Percentiles rank a stretch among this genome's conserved stretches.
Conservation (phyloP, 2,329 filamentous ascomycete genomes). For the Sporothrix luriei region DNA sequence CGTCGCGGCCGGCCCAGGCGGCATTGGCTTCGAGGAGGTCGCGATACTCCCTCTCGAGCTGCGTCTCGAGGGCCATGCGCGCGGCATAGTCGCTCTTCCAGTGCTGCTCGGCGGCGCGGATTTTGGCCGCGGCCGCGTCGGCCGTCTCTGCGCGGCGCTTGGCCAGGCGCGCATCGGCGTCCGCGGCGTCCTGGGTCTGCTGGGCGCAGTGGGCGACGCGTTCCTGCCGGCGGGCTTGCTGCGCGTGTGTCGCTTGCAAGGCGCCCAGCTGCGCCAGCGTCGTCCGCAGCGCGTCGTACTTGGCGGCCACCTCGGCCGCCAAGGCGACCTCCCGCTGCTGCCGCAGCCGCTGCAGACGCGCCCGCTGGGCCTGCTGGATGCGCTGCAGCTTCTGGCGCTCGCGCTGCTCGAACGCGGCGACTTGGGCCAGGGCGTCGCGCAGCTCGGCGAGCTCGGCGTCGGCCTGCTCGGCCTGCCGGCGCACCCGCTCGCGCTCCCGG, state of each 20-base stretch:
- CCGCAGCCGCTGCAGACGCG: conserved; percentile 46
- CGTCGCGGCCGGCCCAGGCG: conserved; percentile 44
- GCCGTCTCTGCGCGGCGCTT: conserved; percentile 44
- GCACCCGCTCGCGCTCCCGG: conserved; percentile 33
- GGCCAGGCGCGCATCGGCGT: conserved; percentile 39
- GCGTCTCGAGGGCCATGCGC: conserved; percentile 48
- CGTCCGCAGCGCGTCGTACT: conserved; percentile 24
- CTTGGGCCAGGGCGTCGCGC: conserved; percentile 48
- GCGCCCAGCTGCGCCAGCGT: conserved; percentile 11
- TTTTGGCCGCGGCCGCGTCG: conserved; percentile 38
- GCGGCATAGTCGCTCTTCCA: conserved; percentile 48
- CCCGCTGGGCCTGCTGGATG: conserved; percentile 40
- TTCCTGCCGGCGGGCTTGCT: conserved; percentile 46
- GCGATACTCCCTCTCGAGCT: conserved; percentile 51
- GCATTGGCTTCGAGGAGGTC: conserved; percentile 26
- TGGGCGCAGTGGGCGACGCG: conserved; percentile 36
- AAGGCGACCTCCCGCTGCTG: conserved; percentile 48
- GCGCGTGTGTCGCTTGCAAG: conserved; percentile 40
- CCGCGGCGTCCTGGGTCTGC: conserved; percentile 27
- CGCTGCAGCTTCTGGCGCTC: conserved; percentile 40
- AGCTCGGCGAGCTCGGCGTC: conserved; percentile 41
- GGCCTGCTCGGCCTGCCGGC: conserved; percentile 41
- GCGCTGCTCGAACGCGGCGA: conserved; percentile 54
- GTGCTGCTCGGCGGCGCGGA: conserved; percentile 43
- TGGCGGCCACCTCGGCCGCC: conserved; percentile 22